A percentile compares a stretch with the other conserved stretches of the same genome.
phyloP scores from a whole-genome alignment of 345 rosid genomes.

The Dovyalis caffra region DNA sequence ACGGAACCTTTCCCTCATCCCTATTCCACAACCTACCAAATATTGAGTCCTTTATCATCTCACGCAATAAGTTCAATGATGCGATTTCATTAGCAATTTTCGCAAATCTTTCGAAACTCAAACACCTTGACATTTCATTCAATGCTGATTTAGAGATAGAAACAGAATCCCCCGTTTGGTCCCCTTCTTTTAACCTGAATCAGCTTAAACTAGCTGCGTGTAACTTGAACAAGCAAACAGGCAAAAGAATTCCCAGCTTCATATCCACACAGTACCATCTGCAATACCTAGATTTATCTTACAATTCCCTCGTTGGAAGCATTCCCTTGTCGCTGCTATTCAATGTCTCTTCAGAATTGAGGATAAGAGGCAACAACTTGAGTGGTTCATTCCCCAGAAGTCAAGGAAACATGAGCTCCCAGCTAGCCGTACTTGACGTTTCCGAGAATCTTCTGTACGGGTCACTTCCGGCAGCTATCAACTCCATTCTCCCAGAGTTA shows the following conservation, averaged over 20 bases:
- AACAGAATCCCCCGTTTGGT: constrained; percentile 8
- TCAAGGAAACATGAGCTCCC: constrained; percentile 4
- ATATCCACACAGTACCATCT: background rate
- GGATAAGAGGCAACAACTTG: constrained; percentile 13
- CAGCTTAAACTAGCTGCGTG: constrained; percentile 11
- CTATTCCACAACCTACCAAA: constrained; percentile 14
- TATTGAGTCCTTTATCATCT: constrained; percentile 1
- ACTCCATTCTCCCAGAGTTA: background rate
- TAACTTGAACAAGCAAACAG: constrained; percentile 2
- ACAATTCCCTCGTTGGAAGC: background rate
- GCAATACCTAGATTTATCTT: constrained; percentile 9
- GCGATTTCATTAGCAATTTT: constrained; percentile 4
- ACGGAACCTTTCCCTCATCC: constrained; percentile 1
- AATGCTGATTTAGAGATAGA: background rate
- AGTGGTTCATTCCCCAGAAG: constrained; percentile 8
- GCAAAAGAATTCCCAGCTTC: constrained; percentile 4
- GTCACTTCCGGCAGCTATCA: constrained; percentile 11
- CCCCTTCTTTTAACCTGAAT: constrained; percentile 10
- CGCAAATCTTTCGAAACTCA: constrained; percentile 14
- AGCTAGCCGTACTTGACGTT: background rate
- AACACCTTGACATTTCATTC: constrained; percentile 8
- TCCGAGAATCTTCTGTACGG: constrained; percentile 3
- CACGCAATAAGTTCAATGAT: constrained; percentile 1
- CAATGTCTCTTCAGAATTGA: constrained; percentile 1
- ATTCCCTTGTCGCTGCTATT: constrained; percentile 15